These are phyloP conservation scores for Niebla homalea DNA, from an alignment of 495 filamentous ascomycete species.

Conservation along the genomic window DNA sequence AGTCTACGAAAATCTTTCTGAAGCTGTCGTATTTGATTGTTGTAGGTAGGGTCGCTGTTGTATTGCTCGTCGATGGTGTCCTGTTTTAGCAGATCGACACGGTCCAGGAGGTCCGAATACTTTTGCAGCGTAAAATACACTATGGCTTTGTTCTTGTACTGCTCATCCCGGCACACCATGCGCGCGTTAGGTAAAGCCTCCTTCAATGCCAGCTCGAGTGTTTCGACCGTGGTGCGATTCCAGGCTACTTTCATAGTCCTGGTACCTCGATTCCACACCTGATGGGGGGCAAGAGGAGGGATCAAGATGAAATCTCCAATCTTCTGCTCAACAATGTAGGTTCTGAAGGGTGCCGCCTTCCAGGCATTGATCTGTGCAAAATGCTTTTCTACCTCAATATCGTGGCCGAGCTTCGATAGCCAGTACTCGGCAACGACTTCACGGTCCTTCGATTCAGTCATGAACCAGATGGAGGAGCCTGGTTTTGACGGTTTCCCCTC, in stretches of 20 bases:
- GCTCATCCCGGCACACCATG: constrained; percentile 92
- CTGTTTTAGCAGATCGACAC: constrained; percentile 31
- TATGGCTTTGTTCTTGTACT: constrained; percentile 97
- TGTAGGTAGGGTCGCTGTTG: constrained; percentile 15
- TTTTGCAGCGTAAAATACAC: constrained; percentile 70
- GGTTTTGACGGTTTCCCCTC: constrained; percentile 56
- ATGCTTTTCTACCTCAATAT: constrained; percentile 90
- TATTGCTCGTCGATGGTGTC: constrained; percentile 24
- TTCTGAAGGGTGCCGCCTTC: constrained; percentile 82
- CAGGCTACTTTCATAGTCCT: constrained; percentile 93
- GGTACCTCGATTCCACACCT: constrained; percentile 96
- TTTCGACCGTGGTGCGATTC: constrained; percentile 93
- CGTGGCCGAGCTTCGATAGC: constrained; percentile 77
- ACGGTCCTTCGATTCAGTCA: constrained; percentile 88
- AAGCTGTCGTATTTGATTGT: constrained; percentile 50
- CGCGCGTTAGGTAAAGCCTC: constrained; percentile 80
- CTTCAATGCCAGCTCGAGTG: constrained; percentile 66
- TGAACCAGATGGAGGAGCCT: constrained; percentile 93
- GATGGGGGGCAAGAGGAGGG: constrained; percentile 91
- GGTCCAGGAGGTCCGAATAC: constrained; percentile 53
- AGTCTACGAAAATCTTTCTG: constrained; percentile 66
- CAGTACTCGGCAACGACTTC: constrained; percentile 83
- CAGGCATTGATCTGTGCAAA: constrained; percentile 90
- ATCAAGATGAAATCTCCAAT: constrained; percentile 92
- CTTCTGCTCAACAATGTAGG: constrained; percentile 83